Percentiles rank a stretch among this genome's conserved stretches.
phyloP scores from a whole-genome alignment of 2,329 filamentous ascomycete species.

The Parastagonospora avenae region DNA sequence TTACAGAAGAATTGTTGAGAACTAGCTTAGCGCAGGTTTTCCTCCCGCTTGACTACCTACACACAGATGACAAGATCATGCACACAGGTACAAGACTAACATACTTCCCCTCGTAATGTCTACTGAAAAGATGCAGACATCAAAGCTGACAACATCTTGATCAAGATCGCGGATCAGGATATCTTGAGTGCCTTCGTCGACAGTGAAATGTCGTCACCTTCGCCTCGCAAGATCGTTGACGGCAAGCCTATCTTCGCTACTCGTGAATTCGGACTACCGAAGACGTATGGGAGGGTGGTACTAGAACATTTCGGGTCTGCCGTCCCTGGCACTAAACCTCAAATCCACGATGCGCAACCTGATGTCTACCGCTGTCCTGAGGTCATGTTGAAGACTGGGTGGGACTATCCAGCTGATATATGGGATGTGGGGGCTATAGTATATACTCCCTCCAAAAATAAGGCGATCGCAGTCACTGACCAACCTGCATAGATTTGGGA shows the following conservation, averaged over 20 bases:
- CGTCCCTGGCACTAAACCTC: conserved; percentile 9
- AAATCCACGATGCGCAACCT: conserved; percentile 41
- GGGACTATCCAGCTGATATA: conserved; percentile 46
- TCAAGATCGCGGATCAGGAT: conserved; percentile 41
- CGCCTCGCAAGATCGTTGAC: conserved; percentile 43
- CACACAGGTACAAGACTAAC: conserved; percentile 47
- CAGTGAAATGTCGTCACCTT: conserved; percentile 45
- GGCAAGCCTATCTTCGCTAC: conserved; percentile 44
- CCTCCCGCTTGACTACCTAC: conserved; percentile 50
- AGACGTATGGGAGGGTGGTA: conserved; percentile 37
- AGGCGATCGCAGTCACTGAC: background rate
- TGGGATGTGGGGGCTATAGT: conserved; percentile 49
- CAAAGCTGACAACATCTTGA: conserved; percentile 51
- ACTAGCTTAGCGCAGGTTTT: conserved; percentile 46
- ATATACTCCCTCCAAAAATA: conserved; percentile 13
- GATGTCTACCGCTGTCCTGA: conserved; percentile 47
- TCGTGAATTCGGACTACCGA: conserved; percentile 40
- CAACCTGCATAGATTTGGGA: conserved; percentile 42
- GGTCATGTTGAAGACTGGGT: conserved; percentile 43
- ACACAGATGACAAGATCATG: conserved; percentile 51
- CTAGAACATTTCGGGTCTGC: conserved; percentile 37
- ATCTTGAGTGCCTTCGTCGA: conserved; percentile 44
- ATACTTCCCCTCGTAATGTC: background rate
- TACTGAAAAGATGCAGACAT: conserved; percentile 40
- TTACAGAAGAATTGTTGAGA: conserved; percentile 48